Percentiles rank a stretch among this genome's conserved stretches.
Conservation (phyloP, 495 filamentous ascomycete genomes). For the Filosporella fistucella region DNA sequence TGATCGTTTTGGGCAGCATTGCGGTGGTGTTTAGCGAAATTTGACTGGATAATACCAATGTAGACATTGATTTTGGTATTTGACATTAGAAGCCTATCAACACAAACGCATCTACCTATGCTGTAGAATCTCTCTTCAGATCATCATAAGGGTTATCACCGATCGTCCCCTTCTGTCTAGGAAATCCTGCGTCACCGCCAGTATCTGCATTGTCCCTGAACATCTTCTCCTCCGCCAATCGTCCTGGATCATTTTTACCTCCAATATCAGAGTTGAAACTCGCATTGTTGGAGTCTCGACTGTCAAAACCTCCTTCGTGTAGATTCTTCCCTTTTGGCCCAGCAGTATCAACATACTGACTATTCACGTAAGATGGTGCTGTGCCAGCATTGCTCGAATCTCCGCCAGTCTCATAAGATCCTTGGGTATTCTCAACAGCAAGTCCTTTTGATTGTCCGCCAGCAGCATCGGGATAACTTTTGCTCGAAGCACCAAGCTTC, state of each 20-base stretch:
- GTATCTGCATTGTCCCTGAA: slow-evolving; percentile 33
- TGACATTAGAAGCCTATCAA: too few species aligned
- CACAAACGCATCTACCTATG: slow-evolving; percentile 2
- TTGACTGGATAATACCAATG: background rate
- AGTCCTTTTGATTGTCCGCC: slow-evolving; percentile 47
- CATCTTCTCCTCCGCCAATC: slow-evolving; percentile 45
- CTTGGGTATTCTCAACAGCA: slow-evolving; percentile 27
- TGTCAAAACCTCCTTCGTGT: slow-evolving; percentile 49
- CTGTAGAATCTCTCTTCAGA: slow-evolving; percentile 34
- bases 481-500: slow-evolving; percentile 20
- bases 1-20: background rate
- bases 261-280: slow-evolving; percentile 60
- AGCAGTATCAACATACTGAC: slow-evolving; percentile 28
- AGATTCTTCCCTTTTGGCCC: slow-evolving; percentile 51
- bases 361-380: slow-evolving; percentile 42
- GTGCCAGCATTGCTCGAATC: slow-evolving; percentile 13
- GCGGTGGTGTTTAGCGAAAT: slow-evolving; percentile 6
- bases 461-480: slow-evolving; percentile 40
- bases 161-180: slow-evolving; percentile 35
- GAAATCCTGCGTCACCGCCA: slow-evolving; percentile 20
- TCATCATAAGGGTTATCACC: slow-evolving; percentile 36
- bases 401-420: slow-evolving; percentile 17
- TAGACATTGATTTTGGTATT: too few species aligned
- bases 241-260: slow-evolving; percentile 55
- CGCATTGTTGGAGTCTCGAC: slow-evolving; percentile 43